These are phyloP conservation scores for Rhodotorula taiwanensis DNA, from an alignment of 768 basidiomycete genomes.

Conservation along the genomic window DNA sequence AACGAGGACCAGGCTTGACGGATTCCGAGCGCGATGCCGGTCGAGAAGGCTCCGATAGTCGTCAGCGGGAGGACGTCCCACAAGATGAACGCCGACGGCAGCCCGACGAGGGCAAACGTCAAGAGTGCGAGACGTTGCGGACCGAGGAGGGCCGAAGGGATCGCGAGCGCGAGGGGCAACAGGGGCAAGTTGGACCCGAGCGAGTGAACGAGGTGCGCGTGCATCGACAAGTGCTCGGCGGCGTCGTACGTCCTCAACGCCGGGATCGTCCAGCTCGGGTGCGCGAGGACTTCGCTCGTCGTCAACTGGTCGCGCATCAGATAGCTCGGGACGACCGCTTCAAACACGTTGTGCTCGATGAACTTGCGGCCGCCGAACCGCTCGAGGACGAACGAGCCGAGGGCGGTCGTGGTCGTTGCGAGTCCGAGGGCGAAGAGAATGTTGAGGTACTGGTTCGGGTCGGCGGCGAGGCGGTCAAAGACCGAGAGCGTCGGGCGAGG, in stretches of 20 bases:
- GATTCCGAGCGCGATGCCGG: neutral
- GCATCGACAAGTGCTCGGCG: neutral
- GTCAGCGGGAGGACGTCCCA: slow-evolving; percentile 21
- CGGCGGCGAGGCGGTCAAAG: slow-evolving; percentile 4
- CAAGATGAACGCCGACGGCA: slow-evolving; percentile 1
- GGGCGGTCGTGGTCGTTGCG: slow-evolving; percentile 8
- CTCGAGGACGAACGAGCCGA: slow-evolving; percentile 22
- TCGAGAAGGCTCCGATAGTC: neutral
- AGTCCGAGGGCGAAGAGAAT: slow-evolving; percentile 13
- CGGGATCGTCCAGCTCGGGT: slow-evolving; percentile 6
- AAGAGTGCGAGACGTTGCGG: neutral
- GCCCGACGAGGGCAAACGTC: neutral
- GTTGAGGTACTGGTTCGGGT: slow-evolving; percentile 19
- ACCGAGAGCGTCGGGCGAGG: slow-evolving; percentile 11
- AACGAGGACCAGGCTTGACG: neutral
- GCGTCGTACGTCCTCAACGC: slow-evolving; percentile 12
- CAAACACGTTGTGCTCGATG: slow-evolving; percentile 11
- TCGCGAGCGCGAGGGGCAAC: slow-evolving; percentile 7
- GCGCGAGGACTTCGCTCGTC: slow-evolving; percentile 21
- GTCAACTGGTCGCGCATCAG: slow-evolving; percentile 20
- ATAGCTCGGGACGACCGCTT: slow-evolving; percentile 19
- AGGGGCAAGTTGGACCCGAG: slow-evolving; percentile 3
- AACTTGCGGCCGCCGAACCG: slow-evolving; percentile 12
- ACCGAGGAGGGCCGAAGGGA: slow-evolving; percentile 7
- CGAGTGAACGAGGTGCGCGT: slow-evolving; percentile 8